Conservation (phyloP, 306 rosid species). For the Malus sieversii region DNA sequence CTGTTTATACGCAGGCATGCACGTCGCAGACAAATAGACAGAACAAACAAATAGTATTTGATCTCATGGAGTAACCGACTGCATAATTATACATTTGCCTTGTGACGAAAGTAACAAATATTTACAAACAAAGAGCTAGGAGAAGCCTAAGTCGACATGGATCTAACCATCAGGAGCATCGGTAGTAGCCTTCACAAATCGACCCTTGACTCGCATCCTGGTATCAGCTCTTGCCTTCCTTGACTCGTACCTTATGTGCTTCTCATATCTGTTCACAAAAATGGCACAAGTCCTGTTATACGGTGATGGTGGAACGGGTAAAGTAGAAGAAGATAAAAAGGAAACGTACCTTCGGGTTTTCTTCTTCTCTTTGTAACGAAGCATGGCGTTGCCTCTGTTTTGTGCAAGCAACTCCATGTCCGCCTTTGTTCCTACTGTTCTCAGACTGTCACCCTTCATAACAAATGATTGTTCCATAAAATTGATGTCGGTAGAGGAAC, state of each 20-base stretch:
- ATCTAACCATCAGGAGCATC: constrained; percentile 26
- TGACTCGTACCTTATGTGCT: constrained; percentile 61
- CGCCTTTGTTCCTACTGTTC: constrained; percentile 31
- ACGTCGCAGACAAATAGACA: not conserved
- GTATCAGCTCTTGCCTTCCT: constrained; percentile 75
- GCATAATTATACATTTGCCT: constrained; percentile 21
- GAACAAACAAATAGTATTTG: not conserved
- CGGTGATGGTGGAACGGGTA: not conserved
- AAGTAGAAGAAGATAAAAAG: not conserved
- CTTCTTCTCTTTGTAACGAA: constrained; percentile 70
- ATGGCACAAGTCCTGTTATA: not conserved
- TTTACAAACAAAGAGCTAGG: constrained; percentile 17
- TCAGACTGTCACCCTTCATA: constrained; percentile 23
- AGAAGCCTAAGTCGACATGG: not conserved
- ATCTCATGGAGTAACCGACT: not conserved
- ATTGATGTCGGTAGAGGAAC: constrained; percentile 18
- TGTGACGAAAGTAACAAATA: not conserved
- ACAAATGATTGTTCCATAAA: constrained; percentile 30
- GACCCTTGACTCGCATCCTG: constrained; percentile 60
- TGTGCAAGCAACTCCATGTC: constrained; percentile 43
- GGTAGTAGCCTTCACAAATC: constrained; percentile 50
- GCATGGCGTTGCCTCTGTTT: constrained; percentile 68
- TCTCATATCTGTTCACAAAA: constrained; percentile 42
- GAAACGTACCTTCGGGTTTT: constrained; percentile 48
- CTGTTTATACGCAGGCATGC: not conserved